Conservation (phyloP, 176 grass and related monocot species). For the Miscanthus lutarioriparius region DNA sequence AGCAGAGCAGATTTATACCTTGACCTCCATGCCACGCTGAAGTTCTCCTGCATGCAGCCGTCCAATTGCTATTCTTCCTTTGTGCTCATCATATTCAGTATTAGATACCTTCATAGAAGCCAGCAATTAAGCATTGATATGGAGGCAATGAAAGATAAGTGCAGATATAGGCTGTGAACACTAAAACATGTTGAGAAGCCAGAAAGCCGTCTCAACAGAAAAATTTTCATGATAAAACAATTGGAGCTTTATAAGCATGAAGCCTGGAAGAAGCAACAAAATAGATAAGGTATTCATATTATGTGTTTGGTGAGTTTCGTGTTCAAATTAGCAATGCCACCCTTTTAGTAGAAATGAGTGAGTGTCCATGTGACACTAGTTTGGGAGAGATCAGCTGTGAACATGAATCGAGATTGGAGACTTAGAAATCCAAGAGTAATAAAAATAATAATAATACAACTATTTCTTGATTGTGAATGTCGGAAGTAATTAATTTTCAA, state of each 20-base stretch:
- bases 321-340: background rate
- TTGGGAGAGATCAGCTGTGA: background rate
- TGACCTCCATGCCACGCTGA: conserved; percentile 85
- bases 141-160: conserved; percentile 7
- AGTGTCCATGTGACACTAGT: conserved; percentile 4
- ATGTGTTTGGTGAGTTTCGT: background rate
- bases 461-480: conserved; percentile 15
- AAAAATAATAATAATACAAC: background rate
- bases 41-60: conserved; percentile 89
- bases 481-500: background rate
- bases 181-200: conserved; percentile 2
- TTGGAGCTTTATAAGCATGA: conserved; percentile 4
- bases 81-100: conserved; percentile 98
- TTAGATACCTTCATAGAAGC: conserved; percentile 72
- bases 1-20: conserved; percentile 55
- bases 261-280: conserved; percentile 23
- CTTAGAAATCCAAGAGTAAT: background rate
- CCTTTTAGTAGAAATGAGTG: background rate
- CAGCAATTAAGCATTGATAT: conserved; percentile 23
- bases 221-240: background rate
- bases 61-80: conserved; percentile 98
- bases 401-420: conserved; percentile 7
- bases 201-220: background rate
- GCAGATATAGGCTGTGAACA: conserved; percentile 1
- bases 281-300: conserved; percentile 5